Conservation (phyloP, 495 filamentous ascomycete genomes). For the Penicillium flavigenum region DNA sequence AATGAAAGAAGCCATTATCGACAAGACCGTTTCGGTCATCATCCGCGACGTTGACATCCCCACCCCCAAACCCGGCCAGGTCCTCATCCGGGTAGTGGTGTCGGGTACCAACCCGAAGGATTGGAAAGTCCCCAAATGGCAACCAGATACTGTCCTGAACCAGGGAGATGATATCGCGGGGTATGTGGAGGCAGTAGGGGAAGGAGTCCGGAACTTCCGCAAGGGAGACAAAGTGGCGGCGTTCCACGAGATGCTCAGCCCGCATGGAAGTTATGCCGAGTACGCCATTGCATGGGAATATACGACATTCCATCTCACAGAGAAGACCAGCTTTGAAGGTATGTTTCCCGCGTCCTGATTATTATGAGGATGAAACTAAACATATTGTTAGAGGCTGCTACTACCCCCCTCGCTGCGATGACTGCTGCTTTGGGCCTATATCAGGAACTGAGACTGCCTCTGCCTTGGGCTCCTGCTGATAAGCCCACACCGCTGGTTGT, state of each 20-base stretch:
- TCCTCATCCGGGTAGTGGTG: constrained; percentile 69
- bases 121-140: constrained; percentile 57
- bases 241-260: constrained; percentile 61
- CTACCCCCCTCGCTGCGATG: constrained; percentile 72
- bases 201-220: constrained; percentile 60
- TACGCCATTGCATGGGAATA: constrained; percentile 65
- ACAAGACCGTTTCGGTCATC: constrained; percentile 51
- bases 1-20: constrained; percentile 70
- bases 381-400: constrained; percentile 54
- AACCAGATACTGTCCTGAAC: constrained; percentile 41
- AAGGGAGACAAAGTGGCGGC: constrained; percentile 68
- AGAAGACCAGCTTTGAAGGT: constrained; percentile 66
- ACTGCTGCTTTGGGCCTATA: constrained; percentile 68
- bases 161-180: constrained; percentile 74
- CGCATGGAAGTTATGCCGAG: constrained; percentile 65
- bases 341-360: neutral
- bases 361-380: neutral
- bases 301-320: constrained; percentile 68
- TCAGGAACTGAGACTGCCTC: constrained; percentile 56
- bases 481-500: constrained; percentile 55
- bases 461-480: constrained; percentile 57
- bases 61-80: constrained; percentile 55
- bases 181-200: constrained; percentile 60
- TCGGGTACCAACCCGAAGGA: constrained; percentile 78
- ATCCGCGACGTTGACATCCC: constrained; percentile 67